These are phyloP conservation scores for Aspergillus felis DNA, from an alignment of 2,329 filamentous ascomycete species.

Conservation along the genomic window DNA sequence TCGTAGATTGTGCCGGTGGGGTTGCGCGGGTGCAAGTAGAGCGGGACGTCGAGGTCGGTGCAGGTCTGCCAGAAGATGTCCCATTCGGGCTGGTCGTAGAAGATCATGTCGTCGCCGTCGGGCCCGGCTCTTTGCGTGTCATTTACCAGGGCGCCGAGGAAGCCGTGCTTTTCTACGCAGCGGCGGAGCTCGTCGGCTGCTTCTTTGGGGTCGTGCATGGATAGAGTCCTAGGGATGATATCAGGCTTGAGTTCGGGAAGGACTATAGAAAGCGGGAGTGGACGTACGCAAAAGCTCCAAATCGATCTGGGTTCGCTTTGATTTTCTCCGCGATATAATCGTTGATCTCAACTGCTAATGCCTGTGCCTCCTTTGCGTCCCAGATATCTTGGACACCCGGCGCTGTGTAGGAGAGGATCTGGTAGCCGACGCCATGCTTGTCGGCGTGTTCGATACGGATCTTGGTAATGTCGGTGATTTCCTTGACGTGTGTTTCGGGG, in stretches of 20 bases:
- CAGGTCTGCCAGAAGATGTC: constrained; percentile 57
- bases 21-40: constrained; percentile 61
- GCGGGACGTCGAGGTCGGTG: constrained; percentile 58
- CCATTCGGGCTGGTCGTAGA: constrained; percentile 61
- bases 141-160: constrained; percentile 60
- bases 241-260: not conserved
- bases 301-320: constrained; percentile 39
- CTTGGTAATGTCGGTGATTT: constrained; percentile 51
- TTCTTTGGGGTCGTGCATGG: constrained; percentile 41
- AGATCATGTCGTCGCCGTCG: constrained; percentile 59
- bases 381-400: constrained; percentile 48
- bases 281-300: constrained; percentile 43
- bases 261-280: not conserved
- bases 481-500: constrained; percentile 53
- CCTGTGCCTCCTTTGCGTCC: constrained; percentile 42
- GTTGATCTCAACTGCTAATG: constrained; percentile 45
- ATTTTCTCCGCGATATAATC: constrained; percentile 45
- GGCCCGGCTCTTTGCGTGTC: constrained; percentile 57
- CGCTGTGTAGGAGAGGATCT: constrained; percentile 47
- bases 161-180: constrained; percentile 56
- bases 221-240: constrained; percentile 25
- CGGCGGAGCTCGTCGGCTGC: constrained; percentile 38
- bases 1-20: constrained; percentile 56
- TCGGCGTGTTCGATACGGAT: constrained; percentile 43
- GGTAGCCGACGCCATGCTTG: constrained; percentile 46